Evolutionary conservation across 805 yeast species (phyloP).

Genomic region (Candida coquimbonensis): DNA sequence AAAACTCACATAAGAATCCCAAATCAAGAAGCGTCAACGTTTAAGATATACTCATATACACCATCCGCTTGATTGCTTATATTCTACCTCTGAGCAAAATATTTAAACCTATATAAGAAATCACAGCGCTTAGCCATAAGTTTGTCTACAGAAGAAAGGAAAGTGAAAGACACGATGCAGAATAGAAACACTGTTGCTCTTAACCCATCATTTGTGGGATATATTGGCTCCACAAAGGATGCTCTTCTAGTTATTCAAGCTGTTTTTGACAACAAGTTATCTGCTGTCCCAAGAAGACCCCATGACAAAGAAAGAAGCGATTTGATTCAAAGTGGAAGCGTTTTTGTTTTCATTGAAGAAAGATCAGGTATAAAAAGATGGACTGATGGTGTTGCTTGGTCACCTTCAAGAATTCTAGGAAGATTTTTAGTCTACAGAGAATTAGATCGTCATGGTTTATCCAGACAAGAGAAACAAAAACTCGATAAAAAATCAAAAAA

Average conservation of each 20-base stretch:
- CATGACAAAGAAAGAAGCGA: conserved; percentile 66
- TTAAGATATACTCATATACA: too few species aligned
- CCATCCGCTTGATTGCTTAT: too few species aligned
- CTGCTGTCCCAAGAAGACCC: conserved; percentile 69
- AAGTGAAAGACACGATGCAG: too few species aligned
- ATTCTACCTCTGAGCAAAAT: too few species aligned
- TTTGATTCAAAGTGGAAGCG: conserved; percentile 68
- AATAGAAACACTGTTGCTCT: conserved; percentile 1
- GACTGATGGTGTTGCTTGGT: conserved; percentile 97
- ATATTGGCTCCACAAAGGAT: conserved; percentile 74
- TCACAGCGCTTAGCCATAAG: too few species aligned
- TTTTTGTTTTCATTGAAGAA: conserved; percentile 81
- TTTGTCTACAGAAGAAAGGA: too few species aligned
- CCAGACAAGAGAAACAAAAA: conserved; percentile 24
- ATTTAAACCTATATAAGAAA: too few species aligned
- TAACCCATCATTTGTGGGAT: conserved; percentile 34
- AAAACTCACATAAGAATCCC: too few species aligned
- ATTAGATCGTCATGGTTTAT: conserved; percentile 36
- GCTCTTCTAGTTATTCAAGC: conserved; percentile 79
- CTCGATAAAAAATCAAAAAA: conserved; percentile 22
- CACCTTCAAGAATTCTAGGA: conserved; percentile 83
- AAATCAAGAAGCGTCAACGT: too few species aligned
- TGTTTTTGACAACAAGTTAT: conserved; percentile 53
- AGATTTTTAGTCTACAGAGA: conserved; percentile 81
- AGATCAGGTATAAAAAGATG: conserved; percentile 81